These are phyloP conservation scores for Teunomyces cretensis DNA, from an alignment of 805 yeast genomes.

Conservation along the genomic window DNA sequence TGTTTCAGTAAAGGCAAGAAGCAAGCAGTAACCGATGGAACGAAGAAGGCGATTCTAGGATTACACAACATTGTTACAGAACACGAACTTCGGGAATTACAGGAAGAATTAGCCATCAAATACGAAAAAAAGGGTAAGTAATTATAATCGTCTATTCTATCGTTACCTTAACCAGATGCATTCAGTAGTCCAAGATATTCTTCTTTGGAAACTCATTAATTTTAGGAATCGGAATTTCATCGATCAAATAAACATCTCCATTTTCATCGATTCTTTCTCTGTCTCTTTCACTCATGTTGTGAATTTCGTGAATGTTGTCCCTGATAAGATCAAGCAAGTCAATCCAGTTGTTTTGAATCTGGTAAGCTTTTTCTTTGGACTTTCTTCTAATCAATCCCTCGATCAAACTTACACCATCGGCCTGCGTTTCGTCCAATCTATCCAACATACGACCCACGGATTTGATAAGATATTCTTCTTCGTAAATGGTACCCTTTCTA, in stretches of 20 bases:
- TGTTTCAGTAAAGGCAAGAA: constrained; percentile 44
- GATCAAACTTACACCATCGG: constrained; percentile 71
- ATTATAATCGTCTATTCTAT: background rate
- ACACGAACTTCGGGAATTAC: constrained; percentile 22
- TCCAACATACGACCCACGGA: constrained; percentile 88
- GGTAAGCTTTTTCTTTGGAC: constrained; percentile 77
- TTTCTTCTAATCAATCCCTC: constrained; percentile 73
- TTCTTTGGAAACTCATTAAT: constrained; percentile 62
- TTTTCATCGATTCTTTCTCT: constrained; percentile 87
- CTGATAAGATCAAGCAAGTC: constrained; percentile 56
- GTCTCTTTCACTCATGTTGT: constrained; percentile 77
- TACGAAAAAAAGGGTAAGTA: background rate
- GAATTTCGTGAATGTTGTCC: constrained; percentile 72
- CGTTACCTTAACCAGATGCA: background rate
- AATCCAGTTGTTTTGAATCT: constrained; percentile 66
- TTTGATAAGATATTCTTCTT: constrained; percentile 88
- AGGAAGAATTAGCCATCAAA: background rate
- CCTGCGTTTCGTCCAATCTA: constrained; percentile 68
- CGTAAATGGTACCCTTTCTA: constrained; percentile 95
- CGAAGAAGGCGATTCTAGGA: constrained; percentile 41
- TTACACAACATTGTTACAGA: constrained; percentile 25
- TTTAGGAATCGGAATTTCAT: constrained; percentile 71
- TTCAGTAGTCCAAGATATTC: constrained; percentile 57
- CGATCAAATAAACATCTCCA: constrained; percentile 76
- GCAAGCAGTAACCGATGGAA: constrained; percentile 48